A percentile compares a stretch with the other conserved stretches of the same genome.
Conservation (phyloP, 2,329 filamentous ascomycete species). For the Amesomyces nigricolor region DNA sequence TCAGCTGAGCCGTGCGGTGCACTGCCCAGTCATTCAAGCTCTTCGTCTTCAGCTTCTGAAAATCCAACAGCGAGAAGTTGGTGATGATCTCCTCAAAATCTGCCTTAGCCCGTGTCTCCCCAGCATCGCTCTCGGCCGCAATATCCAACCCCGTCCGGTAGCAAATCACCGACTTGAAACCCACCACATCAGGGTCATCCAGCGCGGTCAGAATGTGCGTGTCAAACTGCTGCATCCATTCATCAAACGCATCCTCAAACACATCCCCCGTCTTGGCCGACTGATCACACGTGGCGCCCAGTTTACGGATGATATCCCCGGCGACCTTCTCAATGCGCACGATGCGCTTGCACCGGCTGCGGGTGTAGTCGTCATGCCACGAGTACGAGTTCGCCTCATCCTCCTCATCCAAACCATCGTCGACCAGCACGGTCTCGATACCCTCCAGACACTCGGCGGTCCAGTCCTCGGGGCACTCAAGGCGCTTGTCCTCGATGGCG, state of each 20-base stretch:
- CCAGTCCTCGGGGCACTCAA: conserved; percentile 50
- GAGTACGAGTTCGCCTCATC: conserved; percentile 52
- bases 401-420: conserved; percentile 61
- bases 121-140: conserved; percentile 32
- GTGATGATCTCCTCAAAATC: conserved; percentile 36
- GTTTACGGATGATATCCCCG: conserved; percentile 51
- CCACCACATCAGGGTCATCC: conserved; percentile 62
- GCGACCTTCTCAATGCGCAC: conserved; percentile 72
- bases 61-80: conserved; percentile 30
- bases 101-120: conserved; percentile 38
- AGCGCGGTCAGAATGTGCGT: conserved; percentile 51
- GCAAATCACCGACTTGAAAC: conserved; percentile 79
- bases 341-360: conserved; percentile 62
- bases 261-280: conserved; percentile 35
- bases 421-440: conserved; percentile 69
- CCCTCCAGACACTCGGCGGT: conserved; percentile 61
- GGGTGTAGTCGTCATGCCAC: conserved; percentile 62
- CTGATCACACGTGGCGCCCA: conserved; percentile 31
- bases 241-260: conserved; percentile 36
- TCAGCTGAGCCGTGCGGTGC: conserved; percentile 53
- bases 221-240: conserved; percentile 47
- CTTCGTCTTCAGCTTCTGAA: conserved; percentile 55
- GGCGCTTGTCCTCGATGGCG: conserved; percentile 38
- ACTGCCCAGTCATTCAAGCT: conserved; percentile 66
- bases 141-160: conserved; percentile 71